A percentile compares a stretch with the other conserved stretches of the same genome.
These are phyloP conservation scores for Porphyra umbilicalis DNA, from an alignment of 31 red algal species.

Conservation along the genomic window DNA sequence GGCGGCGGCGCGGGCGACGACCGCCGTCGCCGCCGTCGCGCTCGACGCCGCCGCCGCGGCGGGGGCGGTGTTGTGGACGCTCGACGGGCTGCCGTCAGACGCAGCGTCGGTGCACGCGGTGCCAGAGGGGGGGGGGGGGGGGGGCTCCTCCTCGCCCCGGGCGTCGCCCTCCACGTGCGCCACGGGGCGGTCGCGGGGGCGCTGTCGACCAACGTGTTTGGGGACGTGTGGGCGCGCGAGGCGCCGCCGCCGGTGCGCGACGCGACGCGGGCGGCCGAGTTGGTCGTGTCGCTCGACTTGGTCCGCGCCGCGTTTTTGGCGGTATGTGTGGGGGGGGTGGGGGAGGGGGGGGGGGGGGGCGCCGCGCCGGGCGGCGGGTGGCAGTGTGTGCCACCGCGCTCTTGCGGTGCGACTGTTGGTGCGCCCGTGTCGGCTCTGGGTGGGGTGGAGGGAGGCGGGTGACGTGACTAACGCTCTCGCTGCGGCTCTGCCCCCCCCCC, in stretches of 20 bases:
- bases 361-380: too few species aligned
- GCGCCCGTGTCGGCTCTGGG: too few species aligned
- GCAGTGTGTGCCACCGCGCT: too few species aligned
- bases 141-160: constrained; percentile 30
- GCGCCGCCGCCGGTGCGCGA: background rate
- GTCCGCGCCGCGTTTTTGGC: background rate
- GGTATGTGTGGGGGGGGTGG: background rate
- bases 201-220: constrained; percentile 58
- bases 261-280: background rate
- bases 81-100: constrained; percentile 69
- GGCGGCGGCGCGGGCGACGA: constrained; percentile 56
- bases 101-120: constrained; percentile 35
- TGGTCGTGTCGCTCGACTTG: background rate
- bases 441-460: too few species aligned
- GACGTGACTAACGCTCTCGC: too few species aligned
- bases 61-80: constrained; percentile 42
- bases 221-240: constrained; percentile 60
- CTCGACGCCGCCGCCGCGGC: constrained; percentile 46
- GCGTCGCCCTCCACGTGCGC: constrained; percentile 60
- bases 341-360: background rate
- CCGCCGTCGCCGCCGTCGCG: constrained; percentile 43
- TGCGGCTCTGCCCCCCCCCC: too few species aligned
- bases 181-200: constrained; percentile 47
- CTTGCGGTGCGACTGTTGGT: too few species aligned
- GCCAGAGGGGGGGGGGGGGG: constrained; percentile 64